These are phyloP conservation scores for Monosporozyma yasuniensis DNA, from an alignment of 805 yeast genomes.

Conservation along the genomic window DNA sequence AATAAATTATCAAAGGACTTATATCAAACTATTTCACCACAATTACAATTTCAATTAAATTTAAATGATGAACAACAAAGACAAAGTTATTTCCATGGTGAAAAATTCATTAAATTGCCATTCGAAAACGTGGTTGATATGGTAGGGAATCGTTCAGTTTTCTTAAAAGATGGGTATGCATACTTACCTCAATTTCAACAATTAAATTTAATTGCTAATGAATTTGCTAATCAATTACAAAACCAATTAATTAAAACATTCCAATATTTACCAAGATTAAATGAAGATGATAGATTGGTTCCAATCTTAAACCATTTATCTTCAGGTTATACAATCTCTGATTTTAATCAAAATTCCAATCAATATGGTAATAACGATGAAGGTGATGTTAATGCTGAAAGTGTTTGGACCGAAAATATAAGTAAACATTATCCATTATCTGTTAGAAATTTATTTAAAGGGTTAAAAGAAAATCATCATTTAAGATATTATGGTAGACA, in stretches of 20 bases:
- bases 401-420: conserved; percentile 46
- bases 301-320: conserved; percentile 78
- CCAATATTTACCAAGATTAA: conserved; percentile 70
- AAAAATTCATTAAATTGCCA: conserved; percentile 72
- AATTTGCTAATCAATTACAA: conserved; percentile 48
- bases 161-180: conserved; percentile 60
- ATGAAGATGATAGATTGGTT: conserved; percentile 82
- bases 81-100: conserved; percentile 44
- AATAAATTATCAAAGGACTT: conserved; percentile 39
- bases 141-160: conserved; percentile 63
- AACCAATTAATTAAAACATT: conserved; percentile 56
- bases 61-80: conserved; percentile 38
- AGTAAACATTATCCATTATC: conserved; percentile 75
- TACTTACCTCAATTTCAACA: conserved; percentile 81
- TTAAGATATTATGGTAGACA: conserved; percentile 77
- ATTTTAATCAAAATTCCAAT: conserved; percentile 33
- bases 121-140: conserved; percentile 79
- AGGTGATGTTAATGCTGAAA: conserved; percentile 50
- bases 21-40: conserved; percentile 43
- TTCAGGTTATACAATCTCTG: conserved; percentile 55
- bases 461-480: conserved; percentile 55
- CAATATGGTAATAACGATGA: conserved; percentile 26
- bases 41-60: conserved; percentile 29
- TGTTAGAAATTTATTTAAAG: conserved; percentile 55
- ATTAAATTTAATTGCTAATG: conserved; percentile 56